Evolutionary conservation across 805 yeast species (phyloP).

Genomic region (Clavispora santaluciae): DNA sequence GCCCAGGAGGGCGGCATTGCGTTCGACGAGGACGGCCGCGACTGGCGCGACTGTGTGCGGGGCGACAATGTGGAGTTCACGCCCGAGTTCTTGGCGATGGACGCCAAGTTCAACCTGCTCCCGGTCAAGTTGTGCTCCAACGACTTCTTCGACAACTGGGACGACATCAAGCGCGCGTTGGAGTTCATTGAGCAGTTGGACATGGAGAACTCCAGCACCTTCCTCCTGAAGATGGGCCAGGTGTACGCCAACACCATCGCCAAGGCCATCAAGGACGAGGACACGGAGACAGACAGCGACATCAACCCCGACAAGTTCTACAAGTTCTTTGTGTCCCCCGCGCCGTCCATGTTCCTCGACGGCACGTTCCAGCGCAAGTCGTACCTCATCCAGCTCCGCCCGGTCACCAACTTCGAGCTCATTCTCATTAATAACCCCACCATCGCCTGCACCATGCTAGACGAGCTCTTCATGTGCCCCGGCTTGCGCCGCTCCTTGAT

Average conservation of each 20-base stretch:
- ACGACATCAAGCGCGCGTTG: slow-evolving; percentile 20
- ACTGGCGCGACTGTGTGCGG: slow-evolving; percentile 70
- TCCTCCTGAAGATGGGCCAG: slow-evolving; percentile 29
- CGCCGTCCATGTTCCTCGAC: slow-evolving; percentile 22
- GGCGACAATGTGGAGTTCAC: slow-evolving; percentile 42
- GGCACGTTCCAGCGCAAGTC: slow-evolving; percentile 23
- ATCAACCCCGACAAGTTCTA: slow-evolving; percentile 51
- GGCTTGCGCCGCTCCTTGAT: slow-evolving; percentile 61
- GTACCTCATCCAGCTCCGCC: slow-evolving; percentile 26
- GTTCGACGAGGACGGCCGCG: slow-evolving; percentile 57
- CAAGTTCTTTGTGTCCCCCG: slow-evolving; percentile 37
- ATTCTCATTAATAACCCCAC: slow-evolving; percentile 48
- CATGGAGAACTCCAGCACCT: slow-evolving; percentile 23
- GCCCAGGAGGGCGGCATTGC: slow-evolving; percentile 29
- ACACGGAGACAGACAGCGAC: slow-evolving; percentile 14
- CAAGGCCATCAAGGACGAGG: slow-evolving; percentile 30
- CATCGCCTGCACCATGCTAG: slow-evolving; percentile 52
- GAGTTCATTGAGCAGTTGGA: slow-evolving; percentile 21
- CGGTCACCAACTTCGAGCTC: slow-evolving; percentile 45
- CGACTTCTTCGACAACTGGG: slow-evolving; percentile 25
- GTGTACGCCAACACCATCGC: slow-evolving; percentile 47
- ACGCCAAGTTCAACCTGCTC: slow-evolving; percentile 14
- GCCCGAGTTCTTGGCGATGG: slow-evolving; percentile 16
- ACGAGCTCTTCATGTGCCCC: slow-evolving; percentile 65
- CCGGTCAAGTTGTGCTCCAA: slow-evolving; percentile 19